Conservation (phyloP, 1,284 basidiomycete genomes). For the Tetrapyrgos nigripes region DNA sequence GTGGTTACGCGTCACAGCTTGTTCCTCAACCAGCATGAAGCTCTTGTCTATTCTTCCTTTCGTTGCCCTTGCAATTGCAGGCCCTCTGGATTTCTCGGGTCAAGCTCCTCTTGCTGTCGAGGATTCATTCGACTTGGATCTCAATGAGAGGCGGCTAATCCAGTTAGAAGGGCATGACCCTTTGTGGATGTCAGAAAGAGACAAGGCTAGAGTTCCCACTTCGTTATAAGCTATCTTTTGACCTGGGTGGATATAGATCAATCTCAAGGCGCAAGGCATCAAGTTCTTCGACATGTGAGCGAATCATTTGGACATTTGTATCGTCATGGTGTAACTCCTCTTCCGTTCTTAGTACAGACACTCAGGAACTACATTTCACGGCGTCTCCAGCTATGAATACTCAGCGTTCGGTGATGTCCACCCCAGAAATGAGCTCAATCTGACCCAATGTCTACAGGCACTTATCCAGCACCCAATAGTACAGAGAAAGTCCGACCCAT, state of each 20-base stretch:
- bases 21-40: constrained; percentile 49
- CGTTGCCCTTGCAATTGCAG: constrained; percentile 40
- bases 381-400: constrained; percentile 38
- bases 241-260: constrained; percentile 56
- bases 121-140: constrained; percentile 60
- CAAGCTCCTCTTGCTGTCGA: constrained; percentile 39
- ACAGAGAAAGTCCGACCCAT: constrained; percentile 58
- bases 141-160: constrained; percentile 76
- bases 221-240: constrained; percentile 14
- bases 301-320: constrained; percentile 14
- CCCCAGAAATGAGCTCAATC: constrained; percentile 3
- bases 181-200: constrained; percentile 82
- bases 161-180: constrained; percentile 74
- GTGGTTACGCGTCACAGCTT: constrained; percentile 16
- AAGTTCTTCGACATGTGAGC: constrained; percentile 89
- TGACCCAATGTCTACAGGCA: constrained; percentile 39
- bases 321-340: constrained; percentile 24
- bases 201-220: constrained; percentile 61
- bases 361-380: constrained; percentile 62
- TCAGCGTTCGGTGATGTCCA: constrained; percentile 45
- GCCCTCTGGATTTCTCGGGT: constrained; percentile 31
- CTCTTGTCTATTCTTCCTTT: constrained; percentile 47
- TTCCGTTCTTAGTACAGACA: constrained; percentile 68
- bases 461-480: constrained; percentile 64
- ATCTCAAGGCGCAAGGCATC: constrained; percentile 75